Percentiles rank a stretch among this genome's conserved stretches.
Conservation (phyloP, 495 filamentous ascomycete genomes). For the Glarea lozoyensis region DNA sequence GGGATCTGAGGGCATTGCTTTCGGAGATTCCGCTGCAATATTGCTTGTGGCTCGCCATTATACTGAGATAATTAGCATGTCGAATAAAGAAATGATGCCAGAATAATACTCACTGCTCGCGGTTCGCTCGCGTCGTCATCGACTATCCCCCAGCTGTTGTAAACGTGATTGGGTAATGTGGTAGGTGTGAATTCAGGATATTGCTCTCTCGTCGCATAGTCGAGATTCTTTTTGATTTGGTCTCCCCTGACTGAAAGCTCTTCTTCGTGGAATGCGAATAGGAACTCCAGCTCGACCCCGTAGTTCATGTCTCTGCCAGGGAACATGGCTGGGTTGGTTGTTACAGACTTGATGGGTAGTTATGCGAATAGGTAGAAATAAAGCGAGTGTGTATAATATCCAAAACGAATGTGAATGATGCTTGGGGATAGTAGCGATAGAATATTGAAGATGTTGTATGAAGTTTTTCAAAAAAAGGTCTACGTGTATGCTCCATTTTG, state of each 20-base stretch:
- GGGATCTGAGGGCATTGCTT: constrained; percentile 1
- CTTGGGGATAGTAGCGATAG: no score
- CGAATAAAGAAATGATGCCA: neutral
- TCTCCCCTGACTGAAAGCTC: neutral
- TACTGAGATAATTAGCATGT: neutral
- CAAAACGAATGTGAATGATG: no score
- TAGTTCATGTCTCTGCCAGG: no score
- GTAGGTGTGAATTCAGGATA: neutral
- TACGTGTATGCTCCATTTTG: no score
- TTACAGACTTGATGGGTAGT: no score
- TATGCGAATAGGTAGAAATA: no score
- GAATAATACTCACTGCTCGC: neutral
- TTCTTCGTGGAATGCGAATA: constrained; percentile 12
- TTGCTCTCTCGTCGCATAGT: neutral
- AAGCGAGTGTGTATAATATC: no score
- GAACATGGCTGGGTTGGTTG: no score
- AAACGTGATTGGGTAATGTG: constrained; percentile 4
- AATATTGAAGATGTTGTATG: no score
- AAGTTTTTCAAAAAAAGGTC: no score
- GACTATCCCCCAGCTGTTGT: constrained; percentile 11
- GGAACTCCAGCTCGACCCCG: constrained; percentile 11
- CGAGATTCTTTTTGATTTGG: neutral
- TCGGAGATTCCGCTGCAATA: neutral
- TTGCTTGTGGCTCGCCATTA: neutral
- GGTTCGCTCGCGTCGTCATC: neutral